Evolutionary conservation across 192 early-diverging fungal species (phyloP), one percentile per base, ranked within the genome.

Genomic region (Fimicolochytrium jonesii): DNA sequence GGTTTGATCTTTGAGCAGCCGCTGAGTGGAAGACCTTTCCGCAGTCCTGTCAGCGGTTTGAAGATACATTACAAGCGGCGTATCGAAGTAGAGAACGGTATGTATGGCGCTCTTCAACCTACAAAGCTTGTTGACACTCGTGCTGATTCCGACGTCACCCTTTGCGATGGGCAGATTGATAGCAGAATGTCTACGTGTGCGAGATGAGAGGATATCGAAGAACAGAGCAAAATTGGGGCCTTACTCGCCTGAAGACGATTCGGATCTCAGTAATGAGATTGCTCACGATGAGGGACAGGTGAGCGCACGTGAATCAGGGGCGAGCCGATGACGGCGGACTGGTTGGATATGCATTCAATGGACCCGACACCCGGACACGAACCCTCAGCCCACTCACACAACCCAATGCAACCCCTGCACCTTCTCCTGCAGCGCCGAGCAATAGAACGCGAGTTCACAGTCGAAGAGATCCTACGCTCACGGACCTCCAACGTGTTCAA

Each of bases 391-490:
- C n/a, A n/a, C n/a, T n/a, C n/a, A n/a, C n/a, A n/a, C n/a, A n/a
- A n/a, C n/a, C n/a, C n/a, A n/a, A n/a, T n/a, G n/a, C n/a, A n/a
- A n/a, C n/a, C n/a, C n/a, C n/a, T n/a, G n/a, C n/a, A n/a, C n/a
- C n/a, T 18, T 46, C 3, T 11, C 1, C 6, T 17, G 34, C 18
- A 64, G 61, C 17, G 11, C 13, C 29, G 51, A 15, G 35, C 31
- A 10, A 42, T 64, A 3, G 22, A 64, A 22, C 17, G 15, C 2
- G 54, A 66, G 32, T 49, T 66, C 15, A 57, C 37, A 26, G 64
- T 66, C 10, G 64, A 66, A 48, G 54, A 46, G 18, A 66, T 66
- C 4, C 15, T 66, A 11, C 64, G 64, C 11, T 41, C 56, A 31
- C 64, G 64, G 22, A 66, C 64, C 17, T 17, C 53, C 4, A 46